These are phyloP conservation scores for Eragrostis tef DNA, from an alignment of 202 grass and related monocot species.

Conservation along the genomic window DNA sequence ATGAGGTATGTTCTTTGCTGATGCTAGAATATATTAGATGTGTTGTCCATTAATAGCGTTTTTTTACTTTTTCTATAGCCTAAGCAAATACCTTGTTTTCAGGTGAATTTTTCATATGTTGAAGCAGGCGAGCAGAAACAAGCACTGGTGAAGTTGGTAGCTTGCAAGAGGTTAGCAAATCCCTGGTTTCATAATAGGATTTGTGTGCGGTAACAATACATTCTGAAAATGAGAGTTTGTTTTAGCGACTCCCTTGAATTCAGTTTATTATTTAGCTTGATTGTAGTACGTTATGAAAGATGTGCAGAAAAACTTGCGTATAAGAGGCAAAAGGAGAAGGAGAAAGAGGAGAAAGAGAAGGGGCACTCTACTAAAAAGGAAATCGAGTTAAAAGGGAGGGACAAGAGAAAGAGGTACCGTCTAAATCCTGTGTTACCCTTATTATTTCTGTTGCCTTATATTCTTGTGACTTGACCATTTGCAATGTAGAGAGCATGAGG, in stretches of 20 bases:
- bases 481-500: slow-evolving; percentile 42
- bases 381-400: slow-evolving; percentile 36
- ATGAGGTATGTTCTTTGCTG: slow-evolving; percentile 62
- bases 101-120: slow-evolving; percentile 93
- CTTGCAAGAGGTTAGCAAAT: slow-evolving; percentile 73
- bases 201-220: neutral
- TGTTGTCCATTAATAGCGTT: slow-evolving; percentile 21
- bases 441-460: neutral
- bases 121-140: slow-evolving; percentile 87
- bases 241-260: neutral
- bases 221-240: neutral
- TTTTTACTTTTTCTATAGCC: neutral
- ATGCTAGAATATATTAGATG: slow-evolving; percentile 16
- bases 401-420: slow-evolving; percentile 76
- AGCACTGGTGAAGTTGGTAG: slow-evolving; percentile 89
- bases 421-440: neutral
- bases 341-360: slow-evolving; percentile 49
- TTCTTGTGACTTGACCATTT: slow-evolving; percentile 27
- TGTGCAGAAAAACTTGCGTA: slow-evolving; percentile 98
- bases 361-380: slow-evolving; percentile 41
- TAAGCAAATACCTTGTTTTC: neutral
- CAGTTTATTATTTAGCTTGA: slow-evolving; percentile 58
- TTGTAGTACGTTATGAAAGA: slow-evolving; percentile 66
- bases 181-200: slow-evolving; percentile 5
- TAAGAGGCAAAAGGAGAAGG: slow-evolving; percentile 67